Evolutionary conservation across 306 rosid species (phyloP).

Genomic region (Nissolia schottii): DNA sequence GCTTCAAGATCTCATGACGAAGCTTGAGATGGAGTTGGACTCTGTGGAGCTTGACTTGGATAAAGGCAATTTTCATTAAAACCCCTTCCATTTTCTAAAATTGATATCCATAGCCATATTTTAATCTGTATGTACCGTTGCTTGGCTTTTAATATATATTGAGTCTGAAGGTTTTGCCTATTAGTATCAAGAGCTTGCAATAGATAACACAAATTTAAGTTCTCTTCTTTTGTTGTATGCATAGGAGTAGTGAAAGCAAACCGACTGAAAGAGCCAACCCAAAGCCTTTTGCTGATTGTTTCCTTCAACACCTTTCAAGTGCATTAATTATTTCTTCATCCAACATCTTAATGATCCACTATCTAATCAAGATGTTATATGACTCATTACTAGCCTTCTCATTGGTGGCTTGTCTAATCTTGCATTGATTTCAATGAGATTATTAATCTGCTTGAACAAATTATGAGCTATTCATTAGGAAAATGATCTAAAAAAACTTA

Average conservation of each 20-base stretch:
- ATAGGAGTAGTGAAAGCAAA: not conserved
- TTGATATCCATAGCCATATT: not conserved
- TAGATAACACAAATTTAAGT: not conserved
- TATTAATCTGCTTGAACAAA: not conserved
- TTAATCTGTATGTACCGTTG: not conserved
- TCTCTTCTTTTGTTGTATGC: not conserved
- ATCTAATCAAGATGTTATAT: not conserved
- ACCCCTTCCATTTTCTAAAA: not conserved
- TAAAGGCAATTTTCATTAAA: slow-evolving; percentile 50
- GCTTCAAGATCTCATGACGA: slow-evolving; percentile 85
- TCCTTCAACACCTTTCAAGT: not conserved
- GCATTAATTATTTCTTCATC: not conserved
- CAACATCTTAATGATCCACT: not conserved
- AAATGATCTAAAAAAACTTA: not conserved
- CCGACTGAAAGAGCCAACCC: not conserved
- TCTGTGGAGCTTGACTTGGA: slow-evolving; percentile 84
- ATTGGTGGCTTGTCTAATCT: not conserved
- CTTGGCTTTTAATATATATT: not conserved
- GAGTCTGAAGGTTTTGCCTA: not conserved
- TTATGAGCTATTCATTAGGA: not conserved
- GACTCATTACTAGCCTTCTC: not conserved
- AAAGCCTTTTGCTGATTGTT: not conserved
- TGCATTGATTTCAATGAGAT: slow-evolving; percentile 4
- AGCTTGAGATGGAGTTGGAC: slow-evolving; percentile 93
- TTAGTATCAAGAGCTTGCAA: not conserved